Evolutionary conservation across 257 asterid species (phyloP).

Genomic region (Solanum paucissectum): DNA sequence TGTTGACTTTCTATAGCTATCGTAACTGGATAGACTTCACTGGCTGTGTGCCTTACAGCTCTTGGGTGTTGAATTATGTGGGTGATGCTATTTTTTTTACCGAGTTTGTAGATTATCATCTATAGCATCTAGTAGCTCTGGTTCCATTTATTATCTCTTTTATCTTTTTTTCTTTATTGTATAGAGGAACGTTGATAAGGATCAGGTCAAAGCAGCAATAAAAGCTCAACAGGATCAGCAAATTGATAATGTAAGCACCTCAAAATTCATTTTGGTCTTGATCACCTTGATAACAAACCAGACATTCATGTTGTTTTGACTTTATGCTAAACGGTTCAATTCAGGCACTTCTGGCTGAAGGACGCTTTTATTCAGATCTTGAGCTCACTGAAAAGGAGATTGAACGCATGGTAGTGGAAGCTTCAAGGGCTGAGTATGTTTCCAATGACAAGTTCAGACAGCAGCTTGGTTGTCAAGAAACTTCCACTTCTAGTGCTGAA

Average conservation of each 20-base stretch:
- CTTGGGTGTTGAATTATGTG: background rate
- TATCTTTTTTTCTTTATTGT: background rate
- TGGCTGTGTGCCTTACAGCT: background rate
- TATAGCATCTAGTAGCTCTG: background rate
- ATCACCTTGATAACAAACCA: background rate
- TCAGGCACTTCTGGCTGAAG: conserved; percentile 97
- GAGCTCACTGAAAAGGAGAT: conserved; percentile 97
- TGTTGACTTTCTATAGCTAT: background rate
- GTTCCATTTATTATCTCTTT: background rate
- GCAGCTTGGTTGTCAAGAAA: conserved; percentile 50
- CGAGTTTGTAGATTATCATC: background rate
- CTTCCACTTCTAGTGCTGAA: conserved; percentile 84
- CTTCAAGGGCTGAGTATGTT: conserved; percentile 88
- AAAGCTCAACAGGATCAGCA: conserved; percentile 99
- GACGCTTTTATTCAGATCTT: conserved; percentile 92
- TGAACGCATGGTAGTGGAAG: conserved; percentile 95
- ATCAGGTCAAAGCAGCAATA: conserved; percentile 95
- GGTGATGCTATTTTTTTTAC: background rate
- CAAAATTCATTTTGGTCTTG: background rate
- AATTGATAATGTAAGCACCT: conserved; percentile 61
- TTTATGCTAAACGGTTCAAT: background rate
- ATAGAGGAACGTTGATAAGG: conserved; percentile 64
- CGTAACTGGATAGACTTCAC: background rate
- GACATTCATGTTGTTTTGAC: background rate
- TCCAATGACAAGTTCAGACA: conserved; percentile 57